These are phyloP conservation scores for Leavenworthia alabamica DNA, from an alignment of 345 rosid species.

Conservation along the genomic window DNA sequence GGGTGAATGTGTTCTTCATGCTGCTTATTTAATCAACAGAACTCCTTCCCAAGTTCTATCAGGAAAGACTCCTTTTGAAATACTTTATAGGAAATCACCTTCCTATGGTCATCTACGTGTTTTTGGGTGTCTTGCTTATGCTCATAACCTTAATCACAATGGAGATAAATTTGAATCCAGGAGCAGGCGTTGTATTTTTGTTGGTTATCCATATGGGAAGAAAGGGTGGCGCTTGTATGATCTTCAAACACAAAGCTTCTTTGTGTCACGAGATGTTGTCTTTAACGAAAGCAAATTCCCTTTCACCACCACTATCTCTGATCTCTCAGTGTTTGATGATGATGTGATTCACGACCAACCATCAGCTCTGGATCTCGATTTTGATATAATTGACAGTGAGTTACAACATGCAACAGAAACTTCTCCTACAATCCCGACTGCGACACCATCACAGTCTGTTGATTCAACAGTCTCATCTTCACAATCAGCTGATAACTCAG, in stretches of 20 bases:
- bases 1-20: background rate
- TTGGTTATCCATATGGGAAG: background rate
- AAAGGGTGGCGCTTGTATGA: background rate
- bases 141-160: background rate
- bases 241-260: too few relatives aligned
- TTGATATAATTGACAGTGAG: too few relatives aligned
- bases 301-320: background rate
- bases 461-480: too few relatives aligned
- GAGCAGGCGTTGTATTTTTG: background rate
- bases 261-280: background rate
- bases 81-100: background rate
- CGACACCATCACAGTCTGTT: too few relatives aligned
- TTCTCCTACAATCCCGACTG: too few relatives aligned
- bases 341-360: background rate
- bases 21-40: background rate
- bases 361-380: fast-evolving
- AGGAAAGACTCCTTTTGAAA: background rate
- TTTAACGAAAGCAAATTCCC: background rate
- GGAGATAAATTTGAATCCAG: background rate
- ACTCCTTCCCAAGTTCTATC: background rate
- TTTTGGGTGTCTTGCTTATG: background rate
- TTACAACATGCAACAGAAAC: too few relatives aligned
- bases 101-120: background rate
- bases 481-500: too few relatives aligned
- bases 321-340: background rate